Conservation (phyloP, 164 flowering plant species). For the Vitis amurensis region DNA sequence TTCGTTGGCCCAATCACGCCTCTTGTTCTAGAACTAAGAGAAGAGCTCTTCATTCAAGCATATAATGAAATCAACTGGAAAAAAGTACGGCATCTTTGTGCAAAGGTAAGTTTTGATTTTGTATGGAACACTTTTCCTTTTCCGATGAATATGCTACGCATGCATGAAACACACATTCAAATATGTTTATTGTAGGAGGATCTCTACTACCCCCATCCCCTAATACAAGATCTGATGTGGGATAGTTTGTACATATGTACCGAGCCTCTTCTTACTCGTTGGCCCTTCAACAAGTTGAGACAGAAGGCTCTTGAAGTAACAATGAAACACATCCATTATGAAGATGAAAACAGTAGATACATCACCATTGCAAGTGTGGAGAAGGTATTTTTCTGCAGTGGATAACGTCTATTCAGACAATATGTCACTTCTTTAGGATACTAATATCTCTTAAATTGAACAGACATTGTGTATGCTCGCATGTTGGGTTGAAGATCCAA, state of each 20-base stretch:
- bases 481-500: constrained; percentile 58
- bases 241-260: constrained; percentile 29
- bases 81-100: not conserved
- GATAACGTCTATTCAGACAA: not conserved
- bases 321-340: constrained; percentile 47
- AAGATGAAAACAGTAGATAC: constrained; percentile 50
- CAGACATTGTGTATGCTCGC: constrained; percentile 53
- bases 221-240: constrained; percentile 43
- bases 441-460: no score
- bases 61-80: not conserved
- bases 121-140: no score
- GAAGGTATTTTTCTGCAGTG: constrained; percentile 14
- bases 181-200: constrained; percentile 33
- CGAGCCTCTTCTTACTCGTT: constrained; percentile 40
- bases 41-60: constrained; percentile 4
- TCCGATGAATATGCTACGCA: no score
- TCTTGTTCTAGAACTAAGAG: constrained; percentile 8
- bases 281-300: constrained; percentile 47
- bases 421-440: not conserved
- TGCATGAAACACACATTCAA: not conserved
- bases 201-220: constrained; percentile 36
- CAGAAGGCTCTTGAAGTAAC: constrained; percentile 35
- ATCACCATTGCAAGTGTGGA: constrained; percentile 43
- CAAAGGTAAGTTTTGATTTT: not conserved
- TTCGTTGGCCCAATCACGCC: constrained; percentile 4